Base-by-base conservation (phyloP, 495 filamentous ascomycete genomes). In the Gamarada debralockiae region DNA sequence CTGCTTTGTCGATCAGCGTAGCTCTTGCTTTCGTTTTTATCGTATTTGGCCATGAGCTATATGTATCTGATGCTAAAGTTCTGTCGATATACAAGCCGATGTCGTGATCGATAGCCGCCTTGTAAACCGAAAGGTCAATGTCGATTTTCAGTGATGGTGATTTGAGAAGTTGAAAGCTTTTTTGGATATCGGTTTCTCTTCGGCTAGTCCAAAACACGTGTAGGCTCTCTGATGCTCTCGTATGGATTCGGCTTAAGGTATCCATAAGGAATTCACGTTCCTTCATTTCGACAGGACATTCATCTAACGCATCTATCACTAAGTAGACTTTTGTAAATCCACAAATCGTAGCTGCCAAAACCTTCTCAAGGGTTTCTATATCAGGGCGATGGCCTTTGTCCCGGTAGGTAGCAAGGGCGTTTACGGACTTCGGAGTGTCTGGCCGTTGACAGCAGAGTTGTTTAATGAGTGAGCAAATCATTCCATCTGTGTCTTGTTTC, bases 161-260 rank as follows among this genome's bases (percentile, higher is more conserved):
- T 2, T 23, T 27, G 14, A 48, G 56, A 12, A 13, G 17, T 18
- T 36, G 7, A n/a, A 60, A 34, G 24, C n/a, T 14, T 3, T 23
- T 20, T 45, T 56, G 49, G 24, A 68, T 60, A 15, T 66, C 57
- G 3, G 24, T 12, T 41, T 68, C 63, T 37, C 34, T 55, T 23
- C 65, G 55, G 46, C 63, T 64, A 18, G 65, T 68, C 14, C 48
- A 58, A 1, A 68, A 48, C n/a, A 65, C 13, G 24, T 61, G 60
- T 18, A 66, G 24, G 18, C 59, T 59, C 13, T 10, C 31, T 3
- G 50, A 17, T 17, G 20, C 22, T 15, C n/a, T 8, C 7, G 34
- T 29, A 18, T 31, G 25, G 14, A 55, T 36, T 34, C 33, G 15
- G n/a, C 14, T 1, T 9, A 60, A 15, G 10, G 1, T 12, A 5